Base-by-base conservation (phyloP, 2,329 filamentous ascomycete genomes). In the Fusarium pseudonygamai region DNA sequence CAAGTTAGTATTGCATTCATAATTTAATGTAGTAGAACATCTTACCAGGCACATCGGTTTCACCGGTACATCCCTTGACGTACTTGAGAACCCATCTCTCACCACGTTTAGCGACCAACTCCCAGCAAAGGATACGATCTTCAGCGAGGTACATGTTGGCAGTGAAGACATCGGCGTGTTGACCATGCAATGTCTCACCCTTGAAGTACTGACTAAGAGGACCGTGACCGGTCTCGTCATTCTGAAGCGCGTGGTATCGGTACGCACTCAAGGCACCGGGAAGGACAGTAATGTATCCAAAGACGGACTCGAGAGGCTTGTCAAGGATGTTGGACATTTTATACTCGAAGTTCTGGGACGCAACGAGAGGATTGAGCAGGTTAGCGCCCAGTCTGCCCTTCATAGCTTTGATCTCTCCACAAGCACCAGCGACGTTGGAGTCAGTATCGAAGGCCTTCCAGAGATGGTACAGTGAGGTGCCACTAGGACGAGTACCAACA, bases 281-380 rank as follows among this genome's bases (percentile, higher is more conserved):
- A 73, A 99, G 85, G 76, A 99, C 96, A 11, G 96, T 98, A 76
- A 99, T 99, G 80, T 98, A 99, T 5, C 96, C 96, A 81, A 99
- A 99, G 1, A 97, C 96, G 1, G 94, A 97, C 82, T 99, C 96
- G 5, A 99, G 86, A 1, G 96, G 96, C 82, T 99, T 99, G 81
- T 99, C 96, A 32, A 99, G 87, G 78, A 99, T 99, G 78, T 99
- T 99, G 45, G 95, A 97, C 94, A 99, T 98, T 83, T 99, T 99
- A 87, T 99, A 99, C 85, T 99, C 96, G 76, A 99, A 99, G 81
- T 99, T 99, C 79, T 99, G 96, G 50, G 95, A 97, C 0, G 96
- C 96, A 22, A 99, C 96, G 11, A 99, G 87, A 0, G 96, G 96
- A 78, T 99, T 99, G 50, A 99, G 85, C 22, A 99, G 87, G 71